Conservation (phyloP, 768 basidiomycete genomes). For the Agrocybe praecox region DNA sequence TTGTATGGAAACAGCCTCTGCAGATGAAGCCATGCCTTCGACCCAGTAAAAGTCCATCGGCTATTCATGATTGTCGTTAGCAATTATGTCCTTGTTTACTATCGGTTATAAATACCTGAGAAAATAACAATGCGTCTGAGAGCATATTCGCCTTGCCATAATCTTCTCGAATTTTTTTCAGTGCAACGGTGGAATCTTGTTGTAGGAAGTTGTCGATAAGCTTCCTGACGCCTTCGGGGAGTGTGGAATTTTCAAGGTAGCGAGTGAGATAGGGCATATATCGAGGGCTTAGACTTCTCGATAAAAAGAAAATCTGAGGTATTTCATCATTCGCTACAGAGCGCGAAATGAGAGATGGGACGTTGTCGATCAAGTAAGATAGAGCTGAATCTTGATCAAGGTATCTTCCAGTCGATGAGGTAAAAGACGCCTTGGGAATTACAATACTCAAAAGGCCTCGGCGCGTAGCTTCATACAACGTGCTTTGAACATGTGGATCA, state of each 20-base stretch:
- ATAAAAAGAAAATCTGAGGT: constrained; percentile 34
- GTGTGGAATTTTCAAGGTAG: constrained; percentile 4
- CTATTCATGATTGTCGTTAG: constrained; percentile 32
- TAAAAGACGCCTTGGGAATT: background rate
- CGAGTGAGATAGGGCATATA: constrained; percentile 33
- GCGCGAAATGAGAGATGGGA: constrained; percentile 30
- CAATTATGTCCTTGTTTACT: background rate
- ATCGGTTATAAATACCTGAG: constrained; percentile 36
- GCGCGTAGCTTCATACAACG: constrained; percentile 36
- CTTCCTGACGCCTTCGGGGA: constrained; percentile 3
- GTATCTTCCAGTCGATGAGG: constrained; percentile 38
- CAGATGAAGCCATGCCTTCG: constrained; percentile 30
- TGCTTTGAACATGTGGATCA: constrained; percentile 13
- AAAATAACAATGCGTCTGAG: constrained; percentile 36
- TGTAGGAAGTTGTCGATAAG: constrained; percentile 20
- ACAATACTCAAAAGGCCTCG: constrained; percentile 29
- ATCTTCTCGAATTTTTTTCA: constrained; percentile 8
- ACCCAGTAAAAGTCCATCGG: constrained; percentile 53
- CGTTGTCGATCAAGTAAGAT: constrained; percentile 43
- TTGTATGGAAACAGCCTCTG: constrained; percentile 20
- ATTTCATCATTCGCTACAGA: constrained; percentile 13
- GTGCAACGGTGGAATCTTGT: constrained; percentile 8
- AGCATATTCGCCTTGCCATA: constrained; percentile 23
- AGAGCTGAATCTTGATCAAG: constrained; percentile 53
- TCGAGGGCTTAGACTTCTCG: constrained; percentile 32